A percentile compares a stretch with the other conserved stretches of the same genome.
These are phyloP conservation scores for Yamadazyma kitorensis DNA, from an alignment of 805 yeast genomes.

Conservation along the genomic window DNA sequence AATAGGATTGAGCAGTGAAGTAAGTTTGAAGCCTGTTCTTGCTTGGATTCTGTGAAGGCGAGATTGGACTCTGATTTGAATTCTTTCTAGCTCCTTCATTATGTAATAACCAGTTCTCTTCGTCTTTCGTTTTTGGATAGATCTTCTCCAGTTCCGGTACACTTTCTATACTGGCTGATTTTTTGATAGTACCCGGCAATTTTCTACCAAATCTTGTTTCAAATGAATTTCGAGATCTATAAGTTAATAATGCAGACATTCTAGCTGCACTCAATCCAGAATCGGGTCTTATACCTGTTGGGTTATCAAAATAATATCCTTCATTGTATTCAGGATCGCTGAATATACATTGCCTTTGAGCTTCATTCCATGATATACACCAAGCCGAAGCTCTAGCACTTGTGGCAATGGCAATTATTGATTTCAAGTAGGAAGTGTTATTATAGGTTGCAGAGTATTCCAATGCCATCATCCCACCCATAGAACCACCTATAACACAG, in stretches of 20 bases:
- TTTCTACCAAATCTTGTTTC: conserved; percentile 91
- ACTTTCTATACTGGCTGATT: conserved; percentile 13
- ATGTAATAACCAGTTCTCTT: conserved; percentile 80
- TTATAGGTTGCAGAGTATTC: conserved; percentile 73
- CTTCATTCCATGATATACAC: conserved; percentile 99
- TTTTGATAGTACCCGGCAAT: conserved; percentile 19
- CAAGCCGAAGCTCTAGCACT: conserved; percentile 95
- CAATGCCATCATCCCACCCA: conserved; percentile 97
- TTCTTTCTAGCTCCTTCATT: conserved; percentile 67
- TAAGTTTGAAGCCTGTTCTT: conserved; percentile 54
- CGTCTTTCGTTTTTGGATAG: conserved; percentile 49
- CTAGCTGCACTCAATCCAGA: conserved; percentile 94
- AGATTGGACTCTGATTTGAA: conserved; percentile 10
- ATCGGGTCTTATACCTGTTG: conserved; percentile 66
- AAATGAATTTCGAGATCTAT: conserved; percentile 87
- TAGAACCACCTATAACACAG: conserved; percentile 90
- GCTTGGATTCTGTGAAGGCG: conserved; percentile 1
- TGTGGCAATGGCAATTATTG: conserved; percentile 83
- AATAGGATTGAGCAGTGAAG: conserved; percentile 93
- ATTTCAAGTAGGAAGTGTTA: conserved; percentile 62
- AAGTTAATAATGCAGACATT: conserved; percentile 93
- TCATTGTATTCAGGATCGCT: conserved; percentile 92
- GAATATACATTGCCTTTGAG: conserved; percentile 94
- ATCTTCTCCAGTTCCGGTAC: conserved; percentile 27
- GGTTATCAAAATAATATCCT: conserved; percentile 72